Percentiles rank a stretch among this genome's conserved stretches.
Evolutionary conservation across 2,329 filamentous ascomycete species (phyloP).

Genomic region (Pseudogymnoascus sp.): DNA sequence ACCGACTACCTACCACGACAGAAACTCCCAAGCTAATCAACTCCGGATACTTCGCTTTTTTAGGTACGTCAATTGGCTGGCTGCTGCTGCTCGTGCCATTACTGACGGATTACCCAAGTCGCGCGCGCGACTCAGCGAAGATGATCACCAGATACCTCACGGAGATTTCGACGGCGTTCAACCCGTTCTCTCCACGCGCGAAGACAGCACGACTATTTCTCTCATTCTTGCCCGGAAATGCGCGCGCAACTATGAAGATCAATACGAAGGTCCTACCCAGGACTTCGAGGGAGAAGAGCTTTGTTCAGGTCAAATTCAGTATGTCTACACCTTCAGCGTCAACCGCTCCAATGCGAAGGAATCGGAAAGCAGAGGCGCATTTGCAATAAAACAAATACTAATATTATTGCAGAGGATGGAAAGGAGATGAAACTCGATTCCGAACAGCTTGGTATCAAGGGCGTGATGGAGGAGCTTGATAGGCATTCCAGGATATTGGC

Average conservation of each 20-base stretch:
- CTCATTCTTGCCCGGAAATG: conserved; percentile 70
- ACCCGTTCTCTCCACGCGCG: conserved; percentile 73
- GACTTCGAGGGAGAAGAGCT: conserved; percentile 57
- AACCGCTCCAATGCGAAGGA: neutral
- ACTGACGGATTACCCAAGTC: neutral
- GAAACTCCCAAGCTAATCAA: conserved; percentile 4
- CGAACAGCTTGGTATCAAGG: conserved; percentile 73
- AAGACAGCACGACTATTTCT: conserved; percentile 85
- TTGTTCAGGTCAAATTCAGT: conserved; percentile 81
- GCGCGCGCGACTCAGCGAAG: conserved; percentile 22
- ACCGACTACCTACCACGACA: neutral
- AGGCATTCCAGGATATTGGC: conserved; percentile 76
- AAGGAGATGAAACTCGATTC: conserved; percentile 80
- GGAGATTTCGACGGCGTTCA: conserved; percentile 78
- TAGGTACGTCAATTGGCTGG: neutral
- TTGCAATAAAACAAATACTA: conserved; percentile 13
- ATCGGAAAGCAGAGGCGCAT: neutral
- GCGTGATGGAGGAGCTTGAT: conserved; percentile 81
- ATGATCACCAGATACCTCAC: conserved; percentile 88
- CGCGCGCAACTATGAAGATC: conserved; percentile 69
- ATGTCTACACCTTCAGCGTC: conserved; percentile 23
- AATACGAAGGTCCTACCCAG: conserved; percentile 68
- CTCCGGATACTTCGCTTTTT: neutral
- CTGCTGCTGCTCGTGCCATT: neutral
- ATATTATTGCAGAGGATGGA: conserved; percentile 63